These are phyloP conservation scores for Ceratocystis lukuohia DNA, from an alignment of 2,329 filamentous ascomycete species.

Conservation along the genomic window DNA sequence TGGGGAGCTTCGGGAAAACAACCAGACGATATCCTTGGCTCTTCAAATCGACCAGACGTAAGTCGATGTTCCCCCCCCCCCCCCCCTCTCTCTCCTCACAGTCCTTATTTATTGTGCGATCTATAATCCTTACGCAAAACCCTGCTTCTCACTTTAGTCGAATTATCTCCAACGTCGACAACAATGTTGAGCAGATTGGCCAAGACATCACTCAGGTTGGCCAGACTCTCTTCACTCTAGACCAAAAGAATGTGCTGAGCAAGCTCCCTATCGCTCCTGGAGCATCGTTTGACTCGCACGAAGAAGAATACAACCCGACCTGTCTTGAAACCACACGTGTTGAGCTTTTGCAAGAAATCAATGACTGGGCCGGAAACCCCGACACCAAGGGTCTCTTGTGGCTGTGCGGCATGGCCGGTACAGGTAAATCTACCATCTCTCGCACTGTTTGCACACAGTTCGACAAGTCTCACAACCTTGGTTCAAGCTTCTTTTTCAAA, in stretches of 20 bases:
- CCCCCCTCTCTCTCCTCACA: not conserved
- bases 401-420: constrained; percentile 30
- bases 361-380: constrained; percentile 23
- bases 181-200: not conserved
- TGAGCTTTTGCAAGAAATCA: constrained; percentile 26
- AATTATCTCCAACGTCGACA: not conserved
- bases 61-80: not conserved
- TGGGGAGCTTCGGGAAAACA: not conserved
- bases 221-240: not conserved
- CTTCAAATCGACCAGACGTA: not conserved
- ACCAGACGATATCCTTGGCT: not conserved
- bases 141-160: not conserved
- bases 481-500: constrained; percentile 35
- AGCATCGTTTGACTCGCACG: constrained; percentile 28
- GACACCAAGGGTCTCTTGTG: constrained; percentile 25
- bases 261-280: constrained; percentile 19
- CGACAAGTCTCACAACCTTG: constrained; percentile 20
- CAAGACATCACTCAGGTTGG: not conserved
- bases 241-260: not conserved
- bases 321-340: constrained; percentile 26
- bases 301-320: constrained; percentile 25
- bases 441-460: constrained; percentile 23
- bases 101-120: not conserved
- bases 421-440: constrained; percentile 31
- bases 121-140: not conserved